A percentile compares a stretch with the other conserved stretches of the same genome.
These are phyloP conservation scores for Sherardia arvensis DNA, from an alignment of 257 asterid genomes.

Conservation along the genomic window DNA sequence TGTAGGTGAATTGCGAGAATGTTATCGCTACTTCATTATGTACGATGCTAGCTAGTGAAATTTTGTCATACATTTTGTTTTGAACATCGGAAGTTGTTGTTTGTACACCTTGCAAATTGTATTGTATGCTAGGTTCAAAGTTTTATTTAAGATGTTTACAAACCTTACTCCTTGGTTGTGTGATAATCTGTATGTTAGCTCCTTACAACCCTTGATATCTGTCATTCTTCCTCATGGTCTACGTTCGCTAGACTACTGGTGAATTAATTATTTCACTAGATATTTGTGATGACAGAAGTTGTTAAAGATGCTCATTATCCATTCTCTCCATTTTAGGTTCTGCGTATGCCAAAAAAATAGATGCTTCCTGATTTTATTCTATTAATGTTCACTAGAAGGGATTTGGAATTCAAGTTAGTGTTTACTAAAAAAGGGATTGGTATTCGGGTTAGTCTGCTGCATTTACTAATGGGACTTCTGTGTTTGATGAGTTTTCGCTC, in stretches of 20 bases:
- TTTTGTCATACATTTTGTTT: slow-evolving; percentile 5
- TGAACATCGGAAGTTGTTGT: slow-evolving; percentile 1
- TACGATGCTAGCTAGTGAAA: background rate
- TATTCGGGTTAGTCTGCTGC: background rate
- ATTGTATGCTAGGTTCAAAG: background rate
- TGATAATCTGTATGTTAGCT: background rate
- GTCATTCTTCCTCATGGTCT: background rate
- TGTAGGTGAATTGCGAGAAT: background rate
- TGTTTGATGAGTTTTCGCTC: background rate
- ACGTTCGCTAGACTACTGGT: background rate
- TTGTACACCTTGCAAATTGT: slow-evolving; percentile 2
- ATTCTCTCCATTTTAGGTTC: background rate
- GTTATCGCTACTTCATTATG: background rate
- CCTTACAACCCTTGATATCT: background rate
- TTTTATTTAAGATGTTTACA: background rate
- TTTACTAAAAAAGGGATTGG: background rate
- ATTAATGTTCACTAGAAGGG: background rate
- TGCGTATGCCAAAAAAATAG: background rate
- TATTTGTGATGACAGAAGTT: background rate
- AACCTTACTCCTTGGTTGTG: background rate
- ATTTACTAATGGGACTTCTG: background rate
- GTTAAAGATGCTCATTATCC: background rate
- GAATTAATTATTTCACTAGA: background rate
- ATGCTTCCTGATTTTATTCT: background rate
- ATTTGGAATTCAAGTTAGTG: background rate